Base-by-base conservation (phyloP, 495 filamentous ascomycete species). In the Aspergillus asperescens region DNA sequence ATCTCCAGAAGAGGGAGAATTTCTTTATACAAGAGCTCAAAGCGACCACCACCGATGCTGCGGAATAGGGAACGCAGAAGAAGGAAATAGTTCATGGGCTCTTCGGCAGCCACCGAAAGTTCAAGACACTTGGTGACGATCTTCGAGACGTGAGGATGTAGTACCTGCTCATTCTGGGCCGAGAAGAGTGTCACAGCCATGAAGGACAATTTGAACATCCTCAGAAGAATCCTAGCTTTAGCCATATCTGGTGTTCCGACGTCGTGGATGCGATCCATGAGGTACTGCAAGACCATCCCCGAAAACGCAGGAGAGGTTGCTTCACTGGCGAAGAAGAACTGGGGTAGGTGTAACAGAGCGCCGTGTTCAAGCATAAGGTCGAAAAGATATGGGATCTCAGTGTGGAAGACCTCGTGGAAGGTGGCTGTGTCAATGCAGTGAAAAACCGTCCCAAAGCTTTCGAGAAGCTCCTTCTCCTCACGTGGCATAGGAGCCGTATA, bases 121-220 rank as follows among this genome's bases (percentile, higher is more conserved):
- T 96, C 87, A 52, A 97, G 95, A 10, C 91, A 96, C 65, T 94
- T 88, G 23, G 91, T 95, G 50, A 99, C 87, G 55, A 99, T 94
- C 64, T 93, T 91, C 34, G 90, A 86, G 38, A 99, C 93, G 67
- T 97, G 94, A 0, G 94, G 94, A 35, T 96, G 78, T 13, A 99
- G 75, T 2, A 99, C 91, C 62, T 89, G 87, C 65, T 99, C 94
- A 61, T 99, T 99, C 64, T 96, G 90, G 8, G 80, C 76, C 0
- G 89, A 90, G 65, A 99, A 99, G 8, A 99, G 71, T 0, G 94
- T 97, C 23, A 99, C 94, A 0, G 94, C 94, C 94, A 99, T 99
- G 73, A 99, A 99, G 4, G 90, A 95, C 38, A 99, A 76, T 71
- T 99, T 99, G 77, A 99, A 99, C 45, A 99, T 83, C 38, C 94